A percentile compares a stretch with the other conserved stretches of the same genome.
phyloP scores from a whole-genome alignment of 2,329 filamentous ascomycete species.

The Trichoderma sp. region DNA sequence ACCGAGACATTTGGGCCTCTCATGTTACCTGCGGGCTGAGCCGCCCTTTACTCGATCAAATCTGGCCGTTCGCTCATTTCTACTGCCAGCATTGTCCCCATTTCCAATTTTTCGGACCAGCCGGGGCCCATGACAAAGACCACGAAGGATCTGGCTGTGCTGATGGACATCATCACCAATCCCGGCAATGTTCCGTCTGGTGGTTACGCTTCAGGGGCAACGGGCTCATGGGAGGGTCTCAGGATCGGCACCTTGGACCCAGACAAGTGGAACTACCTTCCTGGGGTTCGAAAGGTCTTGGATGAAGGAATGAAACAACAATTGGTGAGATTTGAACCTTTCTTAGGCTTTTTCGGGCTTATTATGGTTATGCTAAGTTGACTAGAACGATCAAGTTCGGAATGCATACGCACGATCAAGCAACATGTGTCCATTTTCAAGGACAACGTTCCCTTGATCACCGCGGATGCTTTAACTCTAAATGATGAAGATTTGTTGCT shows the following conservation, averaged over 20 bases:
- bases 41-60: constrained; percentile 21
- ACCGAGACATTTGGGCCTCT: constrained; percentile 53
- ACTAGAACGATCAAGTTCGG: background rate
- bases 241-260: constrained; percentile 19
- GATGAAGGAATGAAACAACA: constrained; percentile 5
- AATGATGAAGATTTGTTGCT: background rate
- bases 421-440: background rate
- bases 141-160: constrained; percentile 13
- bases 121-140: constrained; percentile 20
- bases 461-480: background rate
- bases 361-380: background rate
- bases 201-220: constrained; percentile 12
- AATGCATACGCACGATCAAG: constrained; percentile 10
- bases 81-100: constrained; percentile 13
- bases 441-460: background rate
- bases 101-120: constrained; percentile 9
- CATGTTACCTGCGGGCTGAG: constrained; percentile 17
- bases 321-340: background rate
- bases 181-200: background rate
- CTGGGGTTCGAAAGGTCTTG: background rate
- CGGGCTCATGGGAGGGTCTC: constrained; percentile 18
- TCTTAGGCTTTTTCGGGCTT: background rate
- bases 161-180: constrained; percentile 18
- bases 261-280: constrained; percentile 16
- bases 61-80: constrained; percentile 16